Percentiles rank a stretch among this genome's conserved stretches.
These are phyloP conservation scores for Lipomyces sp. DNA, from an alignment of 805 yeast genomes.

Conservation along the genomic window DNA sequence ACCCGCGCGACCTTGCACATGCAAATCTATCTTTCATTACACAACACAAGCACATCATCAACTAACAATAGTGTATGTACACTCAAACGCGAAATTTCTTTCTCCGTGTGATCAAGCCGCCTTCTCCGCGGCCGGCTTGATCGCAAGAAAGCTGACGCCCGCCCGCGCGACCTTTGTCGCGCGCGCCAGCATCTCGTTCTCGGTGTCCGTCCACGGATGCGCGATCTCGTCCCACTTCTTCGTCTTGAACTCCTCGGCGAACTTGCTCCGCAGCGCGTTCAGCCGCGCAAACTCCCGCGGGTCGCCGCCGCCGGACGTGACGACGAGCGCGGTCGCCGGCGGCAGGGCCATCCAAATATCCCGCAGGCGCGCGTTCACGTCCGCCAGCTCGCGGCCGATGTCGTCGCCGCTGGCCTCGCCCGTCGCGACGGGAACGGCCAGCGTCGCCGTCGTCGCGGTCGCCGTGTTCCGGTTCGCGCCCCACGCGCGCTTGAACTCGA, in stretches of 20 bases:
- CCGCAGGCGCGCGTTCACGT: constrained; percentile 47
- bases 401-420: neutral
- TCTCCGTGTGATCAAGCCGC: neutral
- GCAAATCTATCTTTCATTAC: too few species aligned
- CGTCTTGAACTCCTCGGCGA: constrained; percentile 45
- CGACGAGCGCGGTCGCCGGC: constrained; percentile 53
- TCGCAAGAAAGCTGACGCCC: constrained; percentile 56
- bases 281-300: constrained; percentile 42
- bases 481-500: constrained; percentile 48
- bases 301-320: constrained; percentile 64
- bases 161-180: constrained; percentile 55
- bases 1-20: too few species aligned
- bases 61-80: neutral
- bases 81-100: neutral
- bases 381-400: constrained; percentile 30
- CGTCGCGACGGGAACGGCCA: constrained; percentile 1
- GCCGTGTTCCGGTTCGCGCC: constrained; percentile 14
- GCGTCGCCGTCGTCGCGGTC: constrained; percentile 4
- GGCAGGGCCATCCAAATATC: constrained; percentile 55
- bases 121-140: constrained; percentile 36
- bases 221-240: constrained; percentile 46
- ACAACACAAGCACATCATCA: neutral
- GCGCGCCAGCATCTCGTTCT: constrained; percentile 46
- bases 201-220: constrained; percentile 51
- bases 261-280: constrained; percentile 30